Base-by-base conservation (phyloP, 768 basidiomycete species). In the Crassisporium funariophilum region DNA sequence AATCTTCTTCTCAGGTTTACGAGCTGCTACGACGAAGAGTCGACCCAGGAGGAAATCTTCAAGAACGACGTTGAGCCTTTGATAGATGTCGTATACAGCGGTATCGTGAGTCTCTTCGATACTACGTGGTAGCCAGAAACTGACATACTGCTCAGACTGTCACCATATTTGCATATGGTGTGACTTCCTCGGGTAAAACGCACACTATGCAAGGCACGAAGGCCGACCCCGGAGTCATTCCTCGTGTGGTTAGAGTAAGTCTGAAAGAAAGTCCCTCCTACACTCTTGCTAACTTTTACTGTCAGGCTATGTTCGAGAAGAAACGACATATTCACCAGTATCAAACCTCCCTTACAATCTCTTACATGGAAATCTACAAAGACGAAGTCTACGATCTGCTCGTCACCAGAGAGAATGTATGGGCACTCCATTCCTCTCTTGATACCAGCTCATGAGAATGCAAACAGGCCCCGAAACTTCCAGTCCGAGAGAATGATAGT, bases 291-390 rank as follows among this genome's bases (percentile, higher is more conserved):
- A 15, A 33, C 15, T 20, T 24, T n/a, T 44, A 20, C 37, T 27
- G 42, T 10, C 31, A 84, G 82, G 77, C 75, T 1, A 77, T 88
- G 63, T 84, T 85, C 58, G 71, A 74, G 42, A 75, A 74, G 59
- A 75, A 73, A 57, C 54, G 63, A 39, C 40, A 62, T 16, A 59
- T 75, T 35, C 58, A 67, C 35, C 60, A 69, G 36, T 70, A 75
- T 34, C 63, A 73, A 27, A 73, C 82, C 4, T 71, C 74, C 1
- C 66, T 84, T 17, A 58, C 73, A 4, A 71, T 88, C 11, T 87
- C 87, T 1, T 93, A 93, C 52, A 88, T 91, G 81, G 91, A 95
- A 63, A 91, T 95, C 43, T 91, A 93, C 68, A 90, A 89, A 59
- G 91, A 95, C 59, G 92, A 95, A 52, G 86, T 88, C 3, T 94